A percentile compares a stretch with the other conserved stretches of the same genome.
Evolutionary conservation across 805 yeast genomes (phyloP).

Genomic region (Pichia nanzhaoensis): DNA sequence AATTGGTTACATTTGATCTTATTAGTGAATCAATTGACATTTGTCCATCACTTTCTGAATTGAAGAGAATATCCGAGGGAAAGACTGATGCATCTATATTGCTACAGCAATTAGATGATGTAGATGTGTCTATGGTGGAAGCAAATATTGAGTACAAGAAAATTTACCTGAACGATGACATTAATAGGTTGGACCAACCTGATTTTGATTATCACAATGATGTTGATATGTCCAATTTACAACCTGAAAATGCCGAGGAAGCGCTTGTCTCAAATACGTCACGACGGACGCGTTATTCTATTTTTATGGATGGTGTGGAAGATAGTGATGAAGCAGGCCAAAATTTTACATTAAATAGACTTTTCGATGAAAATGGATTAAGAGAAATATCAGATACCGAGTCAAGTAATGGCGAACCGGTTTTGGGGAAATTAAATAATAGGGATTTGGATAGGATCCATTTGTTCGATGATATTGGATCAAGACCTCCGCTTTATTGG

Average conservation of each 20-base stretch:
- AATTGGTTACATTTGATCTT: slow-evolving; percentile 4
- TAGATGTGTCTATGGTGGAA: background rate
- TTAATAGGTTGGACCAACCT: background rate
- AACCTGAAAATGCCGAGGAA: slow-evolving; percentile 17
- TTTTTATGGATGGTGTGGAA: slow-evolving; percentile 26
- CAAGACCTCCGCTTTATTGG: slow-evolving; percentile 87
- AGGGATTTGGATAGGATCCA: slow-evolving; percentile 50
- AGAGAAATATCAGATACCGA: no score
- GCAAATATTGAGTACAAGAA: background rate
- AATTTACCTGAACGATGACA: background rate
- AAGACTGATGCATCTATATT: slow-evolving; percentile 12
- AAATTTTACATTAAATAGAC: slow-evolving; percentile 21
- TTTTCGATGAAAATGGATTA: background rate
- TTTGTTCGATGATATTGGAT: slow-evolving; percentile 83
- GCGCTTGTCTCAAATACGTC: slow-evolving; percentile 8
- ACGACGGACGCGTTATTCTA: slow-evolving; percentile 28
- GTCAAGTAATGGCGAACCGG: no score
- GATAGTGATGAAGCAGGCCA: slow-evolving; percentile 24
- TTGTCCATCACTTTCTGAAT: slow-evolving; percentile 7
- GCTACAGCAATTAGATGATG: slow-evolving; percentile 20
- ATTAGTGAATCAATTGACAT: background rate
- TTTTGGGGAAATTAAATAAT: slow-evolving; percentile 14
- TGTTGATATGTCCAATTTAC: slow-evolving; percentile 20
- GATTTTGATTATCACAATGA: slow-evolving; percentile 13
- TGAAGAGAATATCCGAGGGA: slow-evolving; percentile 1